Conservation (phyloP, 2,329 filamentous ascomycete genomes). For the Chalaropsis ovoidea region DNA sequence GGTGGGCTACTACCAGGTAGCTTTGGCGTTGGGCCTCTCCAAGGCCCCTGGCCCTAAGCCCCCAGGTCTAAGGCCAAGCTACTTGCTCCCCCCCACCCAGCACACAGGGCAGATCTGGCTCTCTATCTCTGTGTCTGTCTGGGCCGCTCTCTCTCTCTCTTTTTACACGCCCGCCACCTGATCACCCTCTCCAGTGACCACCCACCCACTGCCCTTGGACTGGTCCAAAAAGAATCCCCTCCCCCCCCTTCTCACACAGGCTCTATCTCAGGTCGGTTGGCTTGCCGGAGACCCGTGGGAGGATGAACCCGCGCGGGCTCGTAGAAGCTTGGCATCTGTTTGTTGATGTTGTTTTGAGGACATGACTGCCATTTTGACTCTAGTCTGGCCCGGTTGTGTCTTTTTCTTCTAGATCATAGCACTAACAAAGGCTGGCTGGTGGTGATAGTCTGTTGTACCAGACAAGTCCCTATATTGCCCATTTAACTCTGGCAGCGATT, state of each 20-base stretch:
- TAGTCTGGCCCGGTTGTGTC: background rate
- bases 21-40: background rate
- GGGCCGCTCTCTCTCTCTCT: background rate
- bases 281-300: background rate
- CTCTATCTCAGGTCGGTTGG: background rate
- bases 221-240: background rate
- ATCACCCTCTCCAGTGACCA: too few species aligned
- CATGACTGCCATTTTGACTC: background rate
- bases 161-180: too few species aligned
- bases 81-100: too few species aligned
- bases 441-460: background rate
- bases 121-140: background rate
- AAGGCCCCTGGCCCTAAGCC: background rate
- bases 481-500: background rate
- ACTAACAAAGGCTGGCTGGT: background rate
- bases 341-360: background rate
- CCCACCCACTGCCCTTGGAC: too few species aligned
- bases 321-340: background rate
- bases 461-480: background rate
- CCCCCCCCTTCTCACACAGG: background rate
- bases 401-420: background rate
- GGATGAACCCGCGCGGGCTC: conserved; percentile 9
- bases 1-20: background rate
- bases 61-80: background rate
- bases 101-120: background rate